These are phyloP conservation scores for Rhododendron molle DNA, from an alignment of 148 eudicot species.

Conservation along the genomic window DNA sequence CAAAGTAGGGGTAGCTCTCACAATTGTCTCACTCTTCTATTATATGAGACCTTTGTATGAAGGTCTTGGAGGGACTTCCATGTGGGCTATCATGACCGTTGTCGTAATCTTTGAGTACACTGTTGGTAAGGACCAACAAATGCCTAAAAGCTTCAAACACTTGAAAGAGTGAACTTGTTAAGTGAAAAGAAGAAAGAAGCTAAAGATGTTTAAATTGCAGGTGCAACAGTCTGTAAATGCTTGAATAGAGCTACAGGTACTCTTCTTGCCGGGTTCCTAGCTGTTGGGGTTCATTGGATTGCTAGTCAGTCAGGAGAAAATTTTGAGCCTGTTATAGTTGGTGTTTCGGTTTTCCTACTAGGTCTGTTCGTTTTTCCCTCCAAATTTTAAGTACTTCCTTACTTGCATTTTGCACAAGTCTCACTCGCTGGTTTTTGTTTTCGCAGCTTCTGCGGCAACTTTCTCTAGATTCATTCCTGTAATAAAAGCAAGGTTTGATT, in stretches of 20 bases:
- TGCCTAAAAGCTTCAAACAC: neutral
- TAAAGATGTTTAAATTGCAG: slow-evolving; percentile 7
- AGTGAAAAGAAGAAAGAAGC: neutral
- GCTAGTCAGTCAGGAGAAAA: slow-evolving; percentile 20
- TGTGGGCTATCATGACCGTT: slow-evolving; percentile 39
- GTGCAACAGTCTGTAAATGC: slow-evolving; percentile 25
- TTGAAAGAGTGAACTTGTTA: neutral
- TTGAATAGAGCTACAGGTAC: slow-evolving; percentile 23
- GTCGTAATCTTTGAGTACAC: slow-evolving; percentile 32
- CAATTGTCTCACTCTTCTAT: slow-evolving; percentile 28
- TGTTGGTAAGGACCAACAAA: slow-evolving; percentile 15
- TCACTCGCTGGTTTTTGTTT: neutral
- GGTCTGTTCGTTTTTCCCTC: slow-evolving; percentile 7
- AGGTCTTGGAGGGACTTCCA: slow-evolving; percentile 31
- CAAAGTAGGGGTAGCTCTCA: slow-evolving; percentile 28
- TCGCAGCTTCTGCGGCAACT: slow-evolving; percentile 24
- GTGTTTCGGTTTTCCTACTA: slow-evolving; percentile 20
- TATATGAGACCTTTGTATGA: slow-evolving; percentile 23
- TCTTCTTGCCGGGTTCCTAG: slow-evolving; percentile 24
- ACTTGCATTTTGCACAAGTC: neutral
- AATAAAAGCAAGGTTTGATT: slow-evolving; percentile 23
- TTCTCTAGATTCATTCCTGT: slow-evolving; percentile 26
- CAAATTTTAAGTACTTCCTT: neutral
- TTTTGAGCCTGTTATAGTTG: slow-evolving; percentile 17
- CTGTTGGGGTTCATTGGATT: slow-evolving; percentile 22